Evolutionary conservation across 495 filamentous ascomycete genomes (phyloP).

Genomic region (Articulospora tetracladia): DNA sequence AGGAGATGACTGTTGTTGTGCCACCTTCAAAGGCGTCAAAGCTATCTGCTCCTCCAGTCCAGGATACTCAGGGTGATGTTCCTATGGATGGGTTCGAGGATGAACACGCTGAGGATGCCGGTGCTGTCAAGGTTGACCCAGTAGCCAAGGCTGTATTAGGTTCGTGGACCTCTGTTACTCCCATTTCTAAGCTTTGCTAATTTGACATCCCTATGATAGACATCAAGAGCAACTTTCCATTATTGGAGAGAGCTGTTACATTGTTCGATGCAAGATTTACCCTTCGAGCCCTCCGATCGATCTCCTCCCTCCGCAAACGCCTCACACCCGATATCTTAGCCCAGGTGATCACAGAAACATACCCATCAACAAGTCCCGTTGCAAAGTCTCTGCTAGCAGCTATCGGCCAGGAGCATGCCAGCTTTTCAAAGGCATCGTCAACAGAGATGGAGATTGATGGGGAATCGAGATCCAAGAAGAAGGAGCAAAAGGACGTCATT

Average conservation of each 20-base stretch:
- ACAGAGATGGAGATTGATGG: conserved; percentile 78
- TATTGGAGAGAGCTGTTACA: conserved; percentile 86
- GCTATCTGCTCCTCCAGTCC: conserved; percentile 51
- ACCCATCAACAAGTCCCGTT: conserved; percentile 57
- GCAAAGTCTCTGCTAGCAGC: conserved; percentile 67
- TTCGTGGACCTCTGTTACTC: conserved; percentile 26
- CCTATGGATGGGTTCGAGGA: conserved; percentile 64
- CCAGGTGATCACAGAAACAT: conserved; percentile 77
- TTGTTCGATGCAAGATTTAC: conserved; percentile 95
- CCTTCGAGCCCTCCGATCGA: conserved; percentile 86
- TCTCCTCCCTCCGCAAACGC: conserved; percentile 90
- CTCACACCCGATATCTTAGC: conserved; percentile 76
- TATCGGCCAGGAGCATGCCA: conserved; percentile 58
- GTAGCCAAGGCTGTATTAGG: conserved; percentile 52
- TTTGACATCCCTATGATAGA: conserved; percentile 47
- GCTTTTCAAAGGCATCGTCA: conserved; percentile 47
- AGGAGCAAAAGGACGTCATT: conserved; percentile 68
- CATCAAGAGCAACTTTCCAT: conserved; percentile 87
- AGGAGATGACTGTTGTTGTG: conserved; percentile 84
- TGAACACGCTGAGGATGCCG: conserved; percentile 31
- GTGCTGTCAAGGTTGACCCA: conserved; percentile 51
- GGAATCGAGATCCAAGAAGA: conserved; percentile 50
- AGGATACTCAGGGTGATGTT: conserved; percentile 69
- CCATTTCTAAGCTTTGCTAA: neutral
- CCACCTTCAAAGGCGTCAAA: conserved; percentile 72